These are phyloP conservation scores for Dryas octopetala DNA, from an alignment of 306 rosid genomes.

Conservation along the genomic window DNA sequence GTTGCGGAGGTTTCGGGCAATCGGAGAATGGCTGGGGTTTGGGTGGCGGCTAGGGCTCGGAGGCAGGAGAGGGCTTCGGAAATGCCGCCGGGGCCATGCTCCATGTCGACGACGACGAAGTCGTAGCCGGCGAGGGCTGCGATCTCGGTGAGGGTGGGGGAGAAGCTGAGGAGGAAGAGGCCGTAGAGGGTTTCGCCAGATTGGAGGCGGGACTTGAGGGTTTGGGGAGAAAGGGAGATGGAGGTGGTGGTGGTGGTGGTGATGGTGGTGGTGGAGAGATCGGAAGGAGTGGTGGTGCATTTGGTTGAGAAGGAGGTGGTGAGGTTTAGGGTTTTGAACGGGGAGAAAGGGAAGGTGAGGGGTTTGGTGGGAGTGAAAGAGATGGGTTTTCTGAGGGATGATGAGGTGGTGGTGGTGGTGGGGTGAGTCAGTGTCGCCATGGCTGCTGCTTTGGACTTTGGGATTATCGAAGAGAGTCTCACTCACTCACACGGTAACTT, in stretches of 20 bases:
- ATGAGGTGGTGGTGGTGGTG: not conserved
- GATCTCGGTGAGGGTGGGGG: constrained; percentile 84
- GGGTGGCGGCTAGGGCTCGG: constrained; percentile 68
- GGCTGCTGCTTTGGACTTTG: not conserved
- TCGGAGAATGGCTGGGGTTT: constrained; percentile 65
- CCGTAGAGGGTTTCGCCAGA: constrained; percentile 76
- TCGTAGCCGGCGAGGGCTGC: constrained; percentile 76
- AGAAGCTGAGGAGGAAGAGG: constrained; percentile 68
- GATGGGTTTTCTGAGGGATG: not conserved
- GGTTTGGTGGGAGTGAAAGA: constrained; percentile 5
- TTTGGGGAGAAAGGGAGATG: constrained; percentile 1
- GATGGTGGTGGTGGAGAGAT: constrained; percentile 9
- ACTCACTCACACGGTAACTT: too few relatives aligned
- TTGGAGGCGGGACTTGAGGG: constrained; percentile 67
- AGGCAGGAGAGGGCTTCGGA: constrained; percentile 63
- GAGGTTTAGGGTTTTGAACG: constrained; percentile 33
- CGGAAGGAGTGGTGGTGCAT: constrained; percentile 30
- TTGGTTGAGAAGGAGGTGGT: constrained; percentile 27
- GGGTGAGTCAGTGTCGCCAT: constrained; percentile 23
- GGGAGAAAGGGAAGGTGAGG: constrained; percentile 12
- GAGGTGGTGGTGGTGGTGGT: not conserved
- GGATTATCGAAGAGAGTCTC: not conserved
- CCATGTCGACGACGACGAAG: constrained; percentile 80
- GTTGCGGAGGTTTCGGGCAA: constrained; percentile 60
- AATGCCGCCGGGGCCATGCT: constrained; percentile 74